phyloP scores from a whole-genome alignment of 306 rosid genomes.

The Prunus mongolica region DNA sequence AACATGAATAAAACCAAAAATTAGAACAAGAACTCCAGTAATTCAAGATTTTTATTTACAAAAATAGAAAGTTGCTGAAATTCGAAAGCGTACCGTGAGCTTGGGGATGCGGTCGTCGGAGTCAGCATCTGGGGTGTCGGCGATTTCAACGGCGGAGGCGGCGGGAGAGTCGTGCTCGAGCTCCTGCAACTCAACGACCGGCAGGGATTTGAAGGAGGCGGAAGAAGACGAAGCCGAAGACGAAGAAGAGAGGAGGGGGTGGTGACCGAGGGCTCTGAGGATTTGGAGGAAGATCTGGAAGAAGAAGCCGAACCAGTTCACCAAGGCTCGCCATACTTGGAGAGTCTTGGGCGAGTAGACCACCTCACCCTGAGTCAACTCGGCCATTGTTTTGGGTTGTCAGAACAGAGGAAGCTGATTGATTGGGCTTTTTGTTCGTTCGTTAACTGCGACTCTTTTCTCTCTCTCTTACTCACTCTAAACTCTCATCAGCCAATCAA shows the following conservation, averaged over 20 bases:
- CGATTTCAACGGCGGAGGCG: constrained; percentile 51
- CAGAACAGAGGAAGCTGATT: background rate
- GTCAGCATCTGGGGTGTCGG: constrained; percentile 25
- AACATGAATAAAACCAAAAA: background rate
- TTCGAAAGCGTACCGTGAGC: constrained; percentile 53
- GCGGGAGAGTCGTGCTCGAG: constrained; percentile 44
- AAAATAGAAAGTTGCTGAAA: background rate
- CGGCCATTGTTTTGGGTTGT: constrained; percentile 49
- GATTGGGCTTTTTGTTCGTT: background rate
- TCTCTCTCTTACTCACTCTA: background rate
- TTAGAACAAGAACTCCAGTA: background rate
- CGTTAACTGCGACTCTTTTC: background rate
- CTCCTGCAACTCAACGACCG: constrained; percentile 63
- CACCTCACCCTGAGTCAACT: constrained; percentile 90
- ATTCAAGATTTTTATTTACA: background rate
- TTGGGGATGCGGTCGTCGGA: constrained; percentile 32
- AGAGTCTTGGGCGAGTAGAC: constrained; percentile 54
- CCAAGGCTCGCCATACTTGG: constrained; percentile 71
- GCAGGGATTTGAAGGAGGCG: constrained; percentile 69
- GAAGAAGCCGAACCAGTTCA: constrained; percentile 82
- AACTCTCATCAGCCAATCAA: background rate
- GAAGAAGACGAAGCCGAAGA: constrained; percentile 51
- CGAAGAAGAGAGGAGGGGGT: constrained; percentile 69
- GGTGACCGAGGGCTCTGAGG: constrained; percentile 77
- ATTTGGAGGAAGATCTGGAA: constrained; percentile 84